phyloP scores from a whole-genome alignment of 352 stramenopile genomes.

The Globisporangium iwayamae region DNA sequence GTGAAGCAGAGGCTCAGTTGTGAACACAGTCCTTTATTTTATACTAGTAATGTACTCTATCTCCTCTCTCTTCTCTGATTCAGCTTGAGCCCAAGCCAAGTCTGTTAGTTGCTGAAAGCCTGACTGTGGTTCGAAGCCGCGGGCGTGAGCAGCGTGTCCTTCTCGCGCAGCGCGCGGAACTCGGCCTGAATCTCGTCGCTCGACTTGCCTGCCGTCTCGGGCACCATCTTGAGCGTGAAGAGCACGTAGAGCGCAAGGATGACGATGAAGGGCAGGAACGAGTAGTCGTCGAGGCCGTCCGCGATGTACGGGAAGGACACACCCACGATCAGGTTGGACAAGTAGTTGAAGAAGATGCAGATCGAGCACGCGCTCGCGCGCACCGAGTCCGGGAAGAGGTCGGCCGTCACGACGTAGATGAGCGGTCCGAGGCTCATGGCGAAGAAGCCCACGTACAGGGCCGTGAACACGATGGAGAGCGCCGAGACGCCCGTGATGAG shows the following conservation, averaged over 20 bases:
- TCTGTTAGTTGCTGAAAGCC: not conserved
- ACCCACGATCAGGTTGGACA: slow-evolving; percentile 48
- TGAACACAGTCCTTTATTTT: not conserved
- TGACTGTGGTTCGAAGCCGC: not conserved
- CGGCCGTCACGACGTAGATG: slow-evolving; percentile 42
- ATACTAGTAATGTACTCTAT: not conserved
- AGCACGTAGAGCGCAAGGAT: slow-evolving; percentile 26
- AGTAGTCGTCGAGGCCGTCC: slow-evolving; percentile 31
- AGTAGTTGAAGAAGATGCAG: slow-evolving; percentile 47
- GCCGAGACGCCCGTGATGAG: slow-evolving; percentile 21
- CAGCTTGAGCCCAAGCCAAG: not conserved
- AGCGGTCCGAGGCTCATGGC: slow-evolving; percentile 47
- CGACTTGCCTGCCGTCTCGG: slow-evolving; percentile 57
- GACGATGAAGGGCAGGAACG: slow-evolving; percentile 49
- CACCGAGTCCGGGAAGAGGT: slow-evolving; percentile 54
- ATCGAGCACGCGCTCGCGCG: slow-evolving; percentile 41
- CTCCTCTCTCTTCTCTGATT: not conserved
- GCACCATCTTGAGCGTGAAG: slow-evolving; percentile 39
- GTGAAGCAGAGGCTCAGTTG: too few relatives aligned
- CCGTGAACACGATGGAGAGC: slow-evolving; percentile 48
- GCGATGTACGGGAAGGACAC: slow-evolving; percentile 56
- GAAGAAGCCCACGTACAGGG: slow-evolving; percentile 46
- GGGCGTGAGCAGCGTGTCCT: slow-evolving; percentile 1
- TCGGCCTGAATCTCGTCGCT: slow-evolving; percentile 53
- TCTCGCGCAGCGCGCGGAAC: slow-evolving; percentile 28